These are phyloP conservation scores for Skeletonema grethae DNA, from an alignment of 108 stramenopile genomes.

Conservation along the genomic window DNA sequence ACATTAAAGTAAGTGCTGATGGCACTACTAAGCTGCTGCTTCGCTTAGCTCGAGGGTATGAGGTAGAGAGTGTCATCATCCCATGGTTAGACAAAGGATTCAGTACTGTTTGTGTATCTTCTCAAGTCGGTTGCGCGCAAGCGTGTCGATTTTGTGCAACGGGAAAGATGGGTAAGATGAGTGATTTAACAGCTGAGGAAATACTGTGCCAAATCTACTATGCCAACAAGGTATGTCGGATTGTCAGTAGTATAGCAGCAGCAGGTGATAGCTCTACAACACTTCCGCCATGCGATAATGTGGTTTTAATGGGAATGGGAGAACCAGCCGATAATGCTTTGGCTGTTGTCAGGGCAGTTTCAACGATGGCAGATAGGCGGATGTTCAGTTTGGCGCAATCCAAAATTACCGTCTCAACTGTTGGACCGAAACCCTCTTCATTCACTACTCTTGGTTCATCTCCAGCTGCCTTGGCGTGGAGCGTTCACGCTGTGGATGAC, in stretches of 20 bases:
- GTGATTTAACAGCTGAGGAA: constrained; percentile 70
- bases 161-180: constrained; percentile 73
- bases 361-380: constrained; percentile 56
- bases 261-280: constrained; percentile 18
- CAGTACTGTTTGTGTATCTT: constrained; percentile 65
- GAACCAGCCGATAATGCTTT: constrained; percentile 71
- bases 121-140: constrained; percentile 91
- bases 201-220: constrained; percentile 84
- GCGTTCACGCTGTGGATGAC: constrained; percentile 82
- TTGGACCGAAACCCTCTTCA: constrained; percentile 71
- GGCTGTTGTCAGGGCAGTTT: constrained; percentile 58
- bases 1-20: constrained; percentile 45
- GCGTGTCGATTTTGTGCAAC: constrained; percentile 89
- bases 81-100: constrained; percentile 65
- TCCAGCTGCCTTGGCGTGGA: constrained; percentile 79
- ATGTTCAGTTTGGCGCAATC: constrained; percentile 63
- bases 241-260: constrained; percentile 38
- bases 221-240: constrained; percentile 65
- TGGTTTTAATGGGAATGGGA: constrained; percentile 95
- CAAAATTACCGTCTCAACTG: constrained; percentile 84
- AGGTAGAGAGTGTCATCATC: constrained; percentile 87
- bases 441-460: constrained; percentile 59
- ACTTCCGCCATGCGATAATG: constrained; percentile 34
- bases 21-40: constrained; percentile 79
- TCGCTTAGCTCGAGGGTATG: constrained; percentile 53